Percentiles rank a stretch among this genome's conserved stretches.
These are phyloP conservation scores for Edaphochlamys debaryana DNA, from an alignment of 139 green algal species.

Conservation along the genomic window DNA sequence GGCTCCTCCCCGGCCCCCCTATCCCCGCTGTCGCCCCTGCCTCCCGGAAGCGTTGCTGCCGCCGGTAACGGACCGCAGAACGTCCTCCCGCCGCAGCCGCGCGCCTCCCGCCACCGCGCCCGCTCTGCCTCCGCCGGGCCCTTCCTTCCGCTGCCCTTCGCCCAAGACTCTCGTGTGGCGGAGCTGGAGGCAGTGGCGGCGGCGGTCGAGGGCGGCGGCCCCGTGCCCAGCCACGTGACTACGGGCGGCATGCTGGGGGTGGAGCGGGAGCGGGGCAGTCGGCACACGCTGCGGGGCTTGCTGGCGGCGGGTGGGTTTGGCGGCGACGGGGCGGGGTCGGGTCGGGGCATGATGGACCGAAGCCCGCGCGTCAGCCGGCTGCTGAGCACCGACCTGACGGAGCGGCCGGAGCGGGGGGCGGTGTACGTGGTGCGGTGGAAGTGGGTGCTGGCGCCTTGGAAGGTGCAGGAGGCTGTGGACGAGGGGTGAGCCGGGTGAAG, in stretches of 20 bases:
- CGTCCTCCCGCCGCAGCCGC: background rate
- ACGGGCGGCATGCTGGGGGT: no score
- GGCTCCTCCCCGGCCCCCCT: no score
- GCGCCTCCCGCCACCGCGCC: no score
- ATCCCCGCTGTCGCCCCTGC: no score
- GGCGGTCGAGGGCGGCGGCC: background rate
- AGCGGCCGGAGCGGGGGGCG: background rate
- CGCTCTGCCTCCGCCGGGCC: no score
- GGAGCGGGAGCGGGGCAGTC: background rate
- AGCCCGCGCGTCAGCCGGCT: constrained; percentile 2
- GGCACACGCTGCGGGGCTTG: background rate
- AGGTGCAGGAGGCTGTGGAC: background rate
- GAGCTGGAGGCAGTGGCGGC: background rate
- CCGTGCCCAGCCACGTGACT: background rate
- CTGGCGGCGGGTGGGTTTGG: background rate
- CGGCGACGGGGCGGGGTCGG: background rate
- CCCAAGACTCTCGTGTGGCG: background rate
- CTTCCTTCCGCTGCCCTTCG: no score
- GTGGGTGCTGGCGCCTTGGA: background rate
- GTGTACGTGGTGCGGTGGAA: constrained; percentile 14
- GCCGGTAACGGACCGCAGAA: background rate
- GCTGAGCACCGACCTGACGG: background rate
- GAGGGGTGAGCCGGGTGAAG: no score
- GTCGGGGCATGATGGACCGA: background rate
- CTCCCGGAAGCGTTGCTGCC: no score